These are phyloP conservation scores for Sclerotiophoma versabilis DNA, from an alignment of 2,329 filamentous ascomycete species.

Conservation along the genomic window DNA sequence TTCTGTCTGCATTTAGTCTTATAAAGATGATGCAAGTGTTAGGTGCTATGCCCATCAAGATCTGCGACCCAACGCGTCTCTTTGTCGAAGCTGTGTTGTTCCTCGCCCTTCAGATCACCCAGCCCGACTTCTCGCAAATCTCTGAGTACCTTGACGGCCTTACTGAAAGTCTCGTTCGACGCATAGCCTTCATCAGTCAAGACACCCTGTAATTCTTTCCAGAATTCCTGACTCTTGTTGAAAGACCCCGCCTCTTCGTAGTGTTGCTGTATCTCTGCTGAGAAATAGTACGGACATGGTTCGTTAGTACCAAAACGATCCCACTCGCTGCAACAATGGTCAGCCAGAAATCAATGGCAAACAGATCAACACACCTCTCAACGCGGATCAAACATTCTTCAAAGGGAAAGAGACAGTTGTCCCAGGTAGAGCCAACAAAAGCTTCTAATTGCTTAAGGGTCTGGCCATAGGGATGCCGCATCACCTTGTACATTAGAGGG, in stretches of 20 bases:
- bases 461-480: constrained; percentile 32
- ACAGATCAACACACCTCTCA: constrained; percentile 28
- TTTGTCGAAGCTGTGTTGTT: not conserved
- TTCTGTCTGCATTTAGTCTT: too few relatives aligned
- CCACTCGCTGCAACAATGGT: not conserved
- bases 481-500: constrained; percentile 34
- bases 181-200: constrained; percentile 37
- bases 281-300: constrained; percentile 37
- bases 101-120: not conserved
- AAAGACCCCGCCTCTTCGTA: constrained; percentile 30
- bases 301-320: not conserved
- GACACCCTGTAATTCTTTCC: constrained; percentile 27
- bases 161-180: constrained; percentile 26
- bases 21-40: too few relatives aligned
- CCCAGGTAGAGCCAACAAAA: constrained; percentile 36
- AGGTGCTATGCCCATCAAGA: too few relatives aligned
- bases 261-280: constrained; percentile 30
- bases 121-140: constrained; percentile 20
- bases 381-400: constrained; percentile 33
- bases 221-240: constrained; percentile 36
- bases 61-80: too few relatives aligned
- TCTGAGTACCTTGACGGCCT: constrained; percentile 26
- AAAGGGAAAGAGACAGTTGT: constrained; percentile 33
- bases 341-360: not conserved
- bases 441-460: constrained; percentile 39